phyloP scores from a whole-genome alignment of 169 alveolate species.

The Cryptosporidium ryanae region DNA sequence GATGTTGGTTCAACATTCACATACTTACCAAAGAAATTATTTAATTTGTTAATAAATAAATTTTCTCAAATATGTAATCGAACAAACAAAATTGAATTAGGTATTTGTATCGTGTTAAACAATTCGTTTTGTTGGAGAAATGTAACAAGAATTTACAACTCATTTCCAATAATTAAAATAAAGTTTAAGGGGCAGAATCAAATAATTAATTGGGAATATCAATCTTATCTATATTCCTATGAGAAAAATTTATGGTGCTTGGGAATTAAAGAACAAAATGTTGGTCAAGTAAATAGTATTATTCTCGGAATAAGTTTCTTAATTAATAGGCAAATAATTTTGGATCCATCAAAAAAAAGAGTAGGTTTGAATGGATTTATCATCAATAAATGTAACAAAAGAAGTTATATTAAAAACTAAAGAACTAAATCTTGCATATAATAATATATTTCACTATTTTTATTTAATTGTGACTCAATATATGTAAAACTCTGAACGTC shows the following conservation, averaged over 20 bases:
- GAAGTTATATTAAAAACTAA: neutral
- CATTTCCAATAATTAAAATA: conserved; percentile 21
- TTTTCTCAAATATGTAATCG: conserved; percentile 16
- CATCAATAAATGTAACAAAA: neutral
- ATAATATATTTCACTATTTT: too few species aligned
- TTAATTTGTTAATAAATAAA: neutral
- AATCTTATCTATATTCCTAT: conserved; percentile 22
- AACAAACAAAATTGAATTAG: neutral
- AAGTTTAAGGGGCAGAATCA: conserved; percentile 42
- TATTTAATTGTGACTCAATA: neutral
- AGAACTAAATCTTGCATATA: neutral
- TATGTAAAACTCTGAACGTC: neutral
- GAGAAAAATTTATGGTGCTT: conserved; percentile 22
- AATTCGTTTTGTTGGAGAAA: conserved; percentile 14
- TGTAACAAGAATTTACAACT: neutral
- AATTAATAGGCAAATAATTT: conserved; percentile 49
- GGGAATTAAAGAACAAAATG: conserved; percentile 42
- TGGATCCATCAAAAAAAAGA: conserved; percentile 32
- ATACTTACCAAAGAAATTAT: conserved; percentile 23
- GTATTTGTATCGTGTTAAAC: neutral
- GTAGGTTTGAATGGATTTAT: conserved; percentile 3
- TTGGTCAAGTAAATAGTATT: neutral
- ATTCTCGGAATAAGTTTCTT: conserved; percentile 59
- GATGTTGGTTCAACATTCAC: conserved; percentile 70
- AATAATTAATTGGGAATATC: conserved; percentile 26